phyloP scores from a whole-genome alignment of 306 rosid genomes.

The Hylodesmum podocarpum region DNA sequence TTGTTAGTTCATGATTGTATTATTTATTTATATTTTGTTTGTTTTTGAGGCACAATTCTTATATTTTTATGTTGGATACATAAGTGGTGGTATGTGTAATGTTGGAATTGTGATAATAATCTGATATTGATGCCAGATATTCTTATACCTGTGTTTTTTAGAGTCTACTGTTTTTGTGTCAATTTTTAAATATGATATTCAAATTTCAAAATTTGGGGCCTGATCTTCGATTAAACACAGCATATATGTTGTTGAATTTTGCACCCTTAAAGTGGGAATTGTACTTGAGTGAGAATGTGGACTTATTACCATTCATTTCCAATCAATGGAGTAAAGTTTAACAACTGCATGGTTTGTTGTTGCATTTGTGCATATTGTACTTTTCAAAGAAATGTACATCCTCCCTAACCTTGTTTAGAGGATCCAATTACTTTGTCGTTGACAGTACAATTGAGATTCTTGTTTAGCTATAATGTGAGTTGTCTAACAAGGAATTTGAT shows the following conservation, averaged over 20 bases:
- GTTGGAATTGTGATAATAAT: conserved; percentile 25
- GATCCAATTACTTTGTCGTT: neutral
- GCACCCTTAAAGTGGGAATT: neutral
- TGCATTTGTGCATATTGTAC: neutral
- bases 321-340: neutral
- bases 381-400: neutral
- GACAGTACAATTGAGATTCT: neutral
- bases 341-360: neutral
- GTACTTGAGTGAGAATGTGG: neutral
- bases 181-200: conserved; percentile 23
- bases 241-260: neutral
- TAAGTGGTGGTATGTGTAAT: conserved; percentile 17
- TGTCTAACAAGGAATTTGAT: neutral
- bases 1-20: neutral
- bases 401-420: neutral
- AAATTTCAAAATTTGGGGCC: conserved; percentile 15
- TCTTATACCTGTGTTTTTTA: neutral
- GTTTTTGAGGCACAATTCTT: conserved; percentile 35
- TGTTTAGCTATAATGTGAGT: conserved; percentile 5
- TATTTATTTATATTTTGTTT: neutral
- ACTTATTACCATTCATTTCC: neutral
- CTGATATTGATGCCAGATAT: conserved; percentile 25
- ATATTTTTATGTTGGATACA: conserved; percentile 9
- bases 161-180: conserved; percentile 24
- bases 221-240: conserved; percentile 11